Evolutionary conservation across 2,329 filamentous ascomycete genomes (phyloP).

Genomic region (Lachnellula subtilissima): DNA sequence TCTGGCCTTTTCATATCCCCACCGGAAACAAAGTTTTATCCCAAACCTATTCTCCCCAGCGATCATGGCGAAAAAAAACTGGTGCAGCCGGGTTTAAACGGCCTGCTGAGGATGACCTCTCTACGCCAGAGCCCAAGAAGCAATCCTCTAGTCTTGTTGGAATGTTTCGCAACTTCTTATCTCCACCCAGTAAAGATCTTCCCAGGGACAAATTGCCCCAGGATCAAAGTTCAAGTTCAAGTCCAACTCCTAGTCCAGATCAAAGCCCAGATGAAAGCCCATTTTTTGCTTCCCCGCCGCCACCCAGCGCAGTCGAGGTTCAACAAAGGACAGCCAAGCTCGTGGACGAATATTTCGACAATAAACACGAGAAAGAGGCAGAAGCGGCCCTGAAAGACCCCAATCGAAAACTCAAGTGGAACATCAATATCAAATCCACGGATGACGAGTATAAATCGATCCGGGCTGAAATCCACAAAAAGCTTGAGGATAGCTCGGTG

Average conservation of each 20-base stretch:
- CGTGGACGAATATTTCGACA: conserved; percentile 1
- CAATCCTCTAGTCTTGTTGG: background rate
- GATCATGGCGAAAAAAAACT: background rate
- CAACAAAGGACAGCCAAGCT: background rate
- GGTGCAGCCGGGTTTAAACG: background rate
- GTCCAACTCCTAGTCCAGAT: background rate
- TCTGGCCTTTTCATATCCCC: background rate
- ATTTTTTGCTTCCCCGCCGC: too few relatives aligned
- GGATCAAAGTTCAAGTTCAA: background rate
- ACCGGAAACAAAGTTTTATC: background rate
- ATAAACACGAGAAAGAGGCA: background rate
- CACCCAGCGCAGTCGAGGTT: too few relatives aligned
- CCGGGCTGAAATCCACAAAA: conserved; percentile 1
- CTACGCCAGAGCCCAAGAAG: background rate
- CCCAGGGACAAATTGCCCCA: background rate
- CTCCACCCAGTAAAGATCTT: background rate
- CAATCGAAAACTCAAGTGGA: conserved; percentile 7
- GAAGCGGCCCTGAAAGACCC: background rate
- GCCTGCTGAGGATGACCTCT: background rate
- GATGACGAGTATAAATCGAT: conserved; percentile 12
- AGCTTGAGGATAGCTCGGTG: conserved; percentile 1
- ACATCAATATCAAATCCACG: conserved; percentile 14
- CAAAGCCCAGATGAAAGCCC: too few relatives aligned
- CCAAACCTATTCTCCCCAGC: background rate
- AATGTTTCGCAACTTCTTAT: background rate